Percentiles rank a stretch among this genome's conserved stretches.
Conservation (phyloP, 352 stramenopile species). For the Phytophthora colocasiae region DNA sequence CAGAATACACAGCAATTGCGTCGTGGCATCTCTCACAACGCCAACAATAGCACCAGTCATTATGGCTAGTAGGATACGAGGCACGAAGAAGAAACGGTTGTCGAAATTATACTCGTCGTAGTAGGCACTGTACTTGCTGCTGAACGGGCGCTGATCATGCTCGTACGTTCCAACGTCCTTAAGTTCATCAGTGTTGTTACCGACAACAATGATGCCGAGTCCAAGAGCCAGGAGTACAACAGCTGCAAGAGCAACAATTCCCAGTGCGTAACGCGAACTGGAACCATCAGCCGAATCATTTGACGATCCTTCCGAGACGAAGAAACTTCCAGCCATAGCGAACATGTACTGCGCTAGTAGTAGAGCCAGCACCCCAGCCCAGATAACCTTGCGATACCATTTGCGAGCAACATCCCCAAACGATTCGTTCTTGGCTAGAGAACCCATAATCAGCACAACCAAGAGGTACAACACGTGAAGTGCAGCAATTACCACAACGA, state of each 20-base stretch:
- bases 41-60: slow-evolving; percentile 78
- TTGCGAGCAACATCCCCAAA: slow-evolving; percentile 60
- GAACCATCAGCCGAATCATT: slow-evolving; percentile 39
- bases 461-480: slow-evolving; percentile 77
- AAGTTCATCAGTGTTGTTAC: slow-evolving; percentile 71
- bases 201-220: slow-evolving; percentile 75
- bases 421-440: slow-evolving; percentile 64
- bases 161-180: slow-evolving; percentile 78
- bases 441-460: slow-evolving; percentile 53
- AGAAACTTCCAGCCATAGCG: slow-evolving; percentile 82
- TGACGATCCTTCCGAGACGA: slow-evolving; percentile 55
- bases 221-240: slow-evolving; percentile 66
- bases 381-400: slow-evolving; percentile 88
- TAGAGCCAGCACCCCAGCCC: slow-evolving; percentile 70
- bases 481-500: slow-evolving; percentile 59
- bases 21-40: slow-evolving; percentile 67
- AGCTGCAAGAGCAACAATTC: slow-evolving; percentile 50
- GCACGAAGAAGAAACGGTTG: slow-evolving; percentile 91
- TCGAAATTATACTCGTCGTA: slow-evolving; percentile 92
- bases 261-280: slow-evolving; percentile 50
- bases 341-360: slow-evolving; percentile 90
- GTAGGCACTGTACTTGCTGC: slow-evolving; percentile 85
- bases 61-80: slow-evolving; percentile 74
- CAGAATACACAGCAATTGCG: slow-evolving; percentile 80
- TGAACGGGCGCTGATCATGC: slow-evolving; percentile 82